Conservation (phyloP, 306 rosid species). For the Prunus mira region DNA sequence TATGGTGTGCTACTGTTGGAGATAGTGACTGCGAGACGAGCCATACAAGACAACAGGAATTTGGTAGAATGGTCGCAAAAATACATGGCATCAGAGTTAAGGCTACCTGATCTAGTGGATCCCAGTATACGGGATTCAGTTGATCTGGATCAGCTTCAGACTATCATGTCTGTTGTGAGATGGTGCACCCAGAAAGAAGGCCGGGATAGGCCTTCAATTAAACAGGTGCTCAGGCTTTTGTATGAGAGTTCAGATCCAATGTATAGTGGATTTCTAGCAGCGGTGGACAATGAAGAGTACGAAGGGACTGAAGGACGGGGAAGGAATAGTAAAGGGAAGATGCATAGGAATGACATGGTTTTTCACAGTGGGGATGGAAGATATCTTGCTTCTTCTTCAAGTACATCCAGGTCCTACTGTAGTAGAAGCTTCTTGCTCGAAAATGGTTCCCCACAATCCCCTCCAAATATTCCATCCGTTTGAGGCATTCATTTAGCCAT, state of each 20-base stretch:
- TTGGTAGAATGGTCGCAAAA: conserved; percentile 88
- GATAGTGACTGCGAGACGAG: conserved; percentile 78
- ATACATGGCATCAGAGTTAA: conserved; percentile 52
- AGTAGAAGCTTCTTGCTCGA: conserved; percentile 95
- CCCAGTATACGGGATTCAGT: conserved; percentile 61
- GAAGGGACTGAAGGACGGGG: conserved; percentile 59
- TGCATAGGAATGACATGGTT: conserved; percentile 47
- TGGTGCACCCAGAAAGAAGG: conserved; percentile 98
- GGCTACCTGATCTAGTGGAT: conserved; percentile 73
- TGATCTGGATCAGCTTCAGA: conserved; percentile 82
- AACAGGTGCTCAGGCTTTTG: conserved; percentile 85
- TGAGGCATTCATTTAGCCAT: conserved; percentile 19
- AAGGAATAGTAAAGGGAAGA: conserved; percentile 68
- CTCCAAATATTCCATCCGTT: conserved; percentile 55
- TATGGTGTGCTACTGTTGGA: conserved; percentile 85
- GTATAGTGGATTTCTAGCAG: conserved; percentile 65
- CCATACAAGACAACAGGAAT: conserved; percentile 72
- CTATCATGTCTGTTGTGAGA: conserved; percentile 60
- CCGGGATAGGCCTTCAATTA: conserved; percentile 79
- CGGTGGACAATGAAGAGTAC: conserved; percentile 56
- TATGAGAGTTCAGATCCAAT: conserved; percentile 90
- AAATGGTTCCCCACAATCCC: conserved; percentile 79
- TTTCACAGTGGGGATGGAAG: conserved; percentile 83
- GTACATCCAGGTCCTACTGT: conserved; percentile 93
- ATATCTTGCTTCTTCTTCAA: conserved; percentile 92